These are phyloP conservation scores for Isoetes taiwanensis DNA, from an alignment of 75 land plant species.

Conservation along the genomic window DNA sequence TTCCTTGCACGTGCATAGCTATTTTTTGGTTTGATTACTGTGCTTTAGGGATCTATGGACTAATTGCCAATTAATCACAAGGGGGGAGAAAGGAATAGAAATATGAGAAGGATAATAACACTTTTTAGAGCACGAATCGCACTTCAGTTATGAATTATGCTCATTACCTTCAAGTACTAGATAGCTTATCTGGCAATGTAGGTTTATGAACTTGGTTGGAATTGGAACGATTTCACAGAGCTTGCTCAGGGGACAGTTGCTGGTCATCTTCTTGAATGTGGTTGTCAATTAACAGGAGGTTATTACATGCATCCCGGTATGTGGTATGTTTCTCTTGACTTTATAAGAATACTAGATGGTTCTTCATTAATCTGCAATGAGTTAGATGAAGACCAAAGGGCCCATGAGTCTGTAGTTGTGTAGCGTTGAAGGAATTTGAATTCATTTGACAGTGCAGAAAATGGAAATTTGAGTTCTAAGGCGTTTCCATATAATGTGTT, in stretches of 20 bases:
- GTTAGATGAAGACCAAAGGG: too few species aligned
- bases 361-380: too few species aligned
- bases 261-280: conserved; percentile 94
- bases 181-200: conserved; percentile 13
- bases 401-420: too few species aligned
- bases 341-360: not conserved
- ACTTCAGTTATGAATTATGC: too few species aligned
- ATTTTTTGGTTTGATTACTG: not conserved
- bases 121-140: too few species aligned
- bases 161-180: not conserved
- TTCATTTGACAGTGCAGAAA: too few species aligned
- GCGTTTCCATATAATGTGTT: too few species aligned
- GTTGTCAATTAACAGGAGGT: conserved; percentile 95
- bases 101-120: too few species aligned
- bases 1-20: not conserved
- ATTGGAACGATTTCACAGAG: conserved; percentile 58
- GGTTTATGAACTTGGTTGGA: conserved; percentile 97
- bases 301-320: conserved; percentile 93
- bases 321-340: not conserved
- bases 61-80: not conserved
- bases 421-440: too few species aligned
- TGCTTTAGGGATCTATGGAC: not conserved
- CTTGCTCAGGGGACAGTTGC: conserved; percentile 84
- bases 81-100: too few species aligned
- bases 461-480: too few species aligned